Evolutionary conservation across 2,329 filamentous ascomycete species (phyloP).

Genomic region (Cladosporium sp.): DNA sequence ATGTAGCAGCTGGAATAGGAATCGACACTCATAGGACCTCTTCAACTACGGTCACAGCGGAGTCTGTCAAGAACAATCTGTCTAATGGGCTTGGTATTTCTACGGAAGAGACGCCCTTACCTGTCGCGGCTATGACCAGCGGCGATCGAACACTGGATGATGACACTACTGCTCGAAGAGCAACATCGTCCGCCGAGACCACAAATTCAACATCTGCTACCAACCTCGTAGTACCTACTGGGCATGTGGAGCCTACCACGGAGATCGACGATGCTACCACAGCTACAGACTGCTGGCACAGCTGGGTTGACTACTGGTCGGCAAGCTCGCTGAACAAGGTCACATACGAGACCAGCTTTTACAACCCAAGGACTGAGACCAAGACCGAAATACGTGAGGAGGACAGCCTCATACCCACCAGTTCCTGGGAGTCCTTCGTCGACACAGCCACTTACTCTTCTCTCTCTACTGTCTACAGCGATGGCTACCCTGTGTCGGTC

Average conservation of each 20-base stretch:
- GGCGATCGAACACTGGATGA: background rate
- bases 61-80: background rate
- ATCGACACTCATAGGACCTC: background rate
- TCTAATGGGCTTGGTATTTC: background rate
- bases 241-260: background rate
- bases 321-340: constrained; percentile 1
- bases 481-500: constrained; percentile 11
- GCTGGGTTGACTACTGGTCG: constrained; percentile 15
- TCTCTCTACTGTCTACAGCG: background rate
- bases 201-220: background rate
- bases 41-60: background rate
- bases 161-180: background rate
- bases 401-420: background rate
- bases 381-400: background rate
- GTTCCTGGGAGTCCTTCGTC: background rate
- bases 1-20: constrained; percentile 4
- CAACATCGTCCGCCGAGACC: background rate
- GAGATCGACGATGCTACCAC: background rate
- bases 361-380: background rate
- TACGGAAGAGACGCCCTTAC: background rate
- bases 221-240: background rate
- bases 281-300: constrained; percentile 8
- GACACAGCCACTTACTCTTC: background rate
- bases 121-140: background rate
- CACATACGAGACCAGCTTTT: background rate